These are phyloP conservation scores for Trichoderma atrobrunneum DNA, from an alignment of 2,329 filamentous ascomycete species.

Conservation along the genomic window DNA sequence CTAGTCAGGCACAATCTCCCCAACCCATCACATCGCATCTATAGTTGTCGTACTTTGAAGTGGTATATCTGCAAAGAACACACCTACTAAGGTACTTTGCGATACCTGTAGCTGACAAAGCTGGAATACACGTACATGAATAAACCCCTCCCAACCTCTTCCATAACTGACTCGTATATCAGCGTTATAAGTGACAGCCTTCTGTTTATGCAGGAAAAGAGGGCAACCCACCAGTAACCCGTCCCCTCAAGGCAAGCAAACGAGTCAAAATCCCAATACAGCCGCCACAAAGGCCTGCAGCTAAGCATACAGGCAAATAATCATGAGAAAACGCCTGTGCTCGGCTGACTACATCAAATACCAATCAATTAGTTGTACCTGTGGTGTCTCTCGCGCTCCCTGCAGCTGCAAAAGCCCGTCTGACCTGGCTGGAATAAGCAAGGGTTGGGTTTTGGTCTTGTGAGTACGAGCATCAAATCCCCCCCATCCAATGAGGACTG, in stretches of 20 bases:
- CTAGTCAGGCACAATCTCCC: not conserved
- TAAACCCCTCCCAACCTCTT: not conserved
- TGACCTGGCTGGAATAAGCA: conserved; percentile 21
- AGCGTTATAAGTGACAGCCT: not conserved
- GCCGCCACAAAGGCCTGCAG: not conserved
- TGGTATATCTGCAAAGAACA: not conserved
- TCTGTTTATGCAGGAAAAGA: not conserved
- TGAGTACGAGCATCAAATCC: not conserved
- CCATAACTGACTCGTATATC: not conserved
- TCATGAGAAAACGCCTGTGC: not conserved
- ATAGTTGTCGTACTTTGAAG: not conserved
- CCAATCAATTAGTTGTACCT: not conserved
- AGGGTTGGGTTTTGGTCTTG: conserved; percentile 6
- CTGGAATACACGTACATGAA: not conserved
- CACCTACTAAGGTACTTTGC: not conserved
- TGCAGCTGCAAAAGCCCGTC: conserved; percentile 23
- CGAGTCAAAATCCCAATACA: not conserved
- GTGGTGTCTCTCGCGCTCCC: not conserved
- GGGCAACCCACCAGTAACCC: not conserved
- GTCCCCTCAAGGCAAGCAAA: not conserved
- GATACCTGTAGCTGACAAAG: not conserved
- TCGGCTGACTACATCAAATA: not conserved
- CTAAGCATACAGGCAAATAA: not conserved
- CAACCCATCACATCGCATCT: not conserved
- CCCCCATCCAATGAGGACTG: conserved; percentile 5